Evolutionary conservation across 345 rosid species (phyloP).

Genomic region (Rhodamnia rubescens): DNA sequence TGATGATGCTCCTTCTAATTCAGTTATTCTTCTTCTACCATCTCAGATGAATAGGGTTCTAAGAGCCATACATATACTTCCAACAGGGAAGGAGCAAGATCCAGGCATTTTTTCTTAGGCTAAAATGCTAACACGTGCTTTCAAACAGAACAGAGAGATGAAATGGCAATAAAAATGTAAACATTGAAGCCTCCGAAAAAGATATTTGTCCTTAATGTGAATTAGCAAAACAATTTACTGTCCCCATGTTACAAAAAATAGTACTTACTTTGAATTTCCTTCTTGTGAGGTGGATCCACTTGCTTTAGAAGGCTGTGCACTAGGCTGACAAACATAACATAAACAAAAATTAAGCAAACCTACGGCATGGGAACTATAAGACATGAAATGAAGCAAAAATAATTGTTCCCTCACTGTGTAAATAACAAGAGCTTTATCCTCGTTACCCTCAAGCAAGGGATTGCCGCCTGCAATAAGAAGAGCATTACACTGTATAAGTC

Average conservation of each 20-base stretch:
- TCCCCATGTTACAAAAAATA: neutral
- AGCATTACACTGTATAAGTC: neutral
- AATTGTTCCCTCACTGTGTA: conserved; percentile 40
- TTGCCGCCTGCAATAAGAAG: conserved; percentile 28
- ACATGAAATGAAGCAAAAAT: neutral
- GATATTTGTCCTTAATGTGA: neutral
- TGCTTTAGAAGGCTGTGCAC: conserved; percentile 39
- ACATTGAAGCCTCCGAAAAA: neutral
- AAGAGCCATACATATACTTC: neutral
- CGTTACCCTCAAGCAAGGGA: conserved; percentile 28
- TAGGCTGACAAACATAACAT: conserved; percentile 48
- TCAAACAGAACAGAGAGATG: neutral
- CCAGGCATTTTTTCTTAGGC: neutral
- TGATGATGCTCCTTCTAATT: neutral
- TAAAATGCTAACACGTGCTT: neutral
- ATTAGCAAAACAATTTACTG: neutral
- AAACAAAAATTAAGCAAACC: conserved; percentile 2
- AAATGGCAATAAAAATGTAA: neutral
- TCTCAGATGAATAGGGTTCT: neutral
- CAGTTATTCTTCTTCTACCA: neutral
- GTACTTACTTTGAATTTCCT: conserved; percentile 66
- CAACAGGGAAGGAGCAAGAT: neutral
- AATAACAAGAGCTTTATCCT: conserved; percentile 89
- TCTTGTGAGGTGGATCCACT: conserved; percentile 36
- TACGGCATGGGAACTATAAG: neutral